phyloP scores from a whole-genome alignment of 768 basidiomycete species.

The Boletellus ananiceps region DNA sequence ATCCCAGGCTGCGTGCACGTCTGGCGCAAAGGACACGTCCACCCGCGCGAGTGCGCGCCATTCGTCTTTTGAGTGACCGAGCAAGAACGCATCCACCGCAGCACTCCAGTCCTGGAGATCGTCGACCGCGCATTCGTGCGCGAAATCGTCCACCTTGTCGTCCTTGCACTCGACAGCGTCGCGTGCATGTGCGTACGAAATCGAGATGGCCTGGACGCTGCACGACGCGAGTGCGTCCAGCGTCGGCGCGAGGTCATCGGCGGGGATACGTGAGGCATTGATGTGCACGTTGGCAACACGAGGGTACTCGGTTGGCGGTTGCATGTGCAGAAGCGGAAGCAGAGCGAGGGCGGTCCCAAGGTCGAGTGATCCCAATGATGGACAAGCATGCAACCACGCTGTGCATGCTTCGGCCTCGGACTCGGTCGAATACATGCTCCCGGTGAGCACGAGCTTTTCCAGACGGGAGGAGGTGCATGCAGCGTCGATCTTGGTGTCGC shows the following conservation, averaged over 20 bases:
- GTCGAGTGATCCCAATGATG: constrained; percentile 16
- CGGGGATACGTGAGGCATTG: constrained; percentile 24
- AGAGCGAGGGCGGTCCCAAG: constrained; percentile 23
- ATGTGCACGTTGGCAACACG: constrained; percentile 21
- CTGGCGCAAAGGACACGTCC: constrained; percentile 14
- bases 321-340: background rate
- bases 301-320: background rate
- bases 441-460: constrained; percentile 25
- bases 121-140: constrained; percentile 28
- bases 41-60: constrained; percentile 19
- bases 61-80: constrained; percentile 7
- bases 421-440: constrained; percentile 27
- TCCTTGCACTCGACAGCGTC: background rate
- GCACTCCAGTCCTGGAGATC: constrained; percentile 28
- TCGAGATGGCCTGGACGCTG: constrained; percentile 19
- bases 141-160: constrained; percentile 21
- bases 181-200: constrained; percentile 15
- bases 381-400: constrained; percentile 25
- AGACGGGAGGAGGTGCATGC: background rate
- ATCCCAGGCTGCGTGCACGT: constrained; percentile 20
- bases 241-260: constrained; percentile 21
- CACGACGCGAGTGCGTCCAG: constrained; percentile 17
- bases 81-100: constrained; percentile 20
- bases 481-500: constrained; percentile 22
- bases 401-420: constrained; percentile 22